Evolutionary conservation across 768 basidiomycete species (phyloP), one percentile per base, ranked within the genome.

Genomic region (Trametes sanguinea): DNA sequence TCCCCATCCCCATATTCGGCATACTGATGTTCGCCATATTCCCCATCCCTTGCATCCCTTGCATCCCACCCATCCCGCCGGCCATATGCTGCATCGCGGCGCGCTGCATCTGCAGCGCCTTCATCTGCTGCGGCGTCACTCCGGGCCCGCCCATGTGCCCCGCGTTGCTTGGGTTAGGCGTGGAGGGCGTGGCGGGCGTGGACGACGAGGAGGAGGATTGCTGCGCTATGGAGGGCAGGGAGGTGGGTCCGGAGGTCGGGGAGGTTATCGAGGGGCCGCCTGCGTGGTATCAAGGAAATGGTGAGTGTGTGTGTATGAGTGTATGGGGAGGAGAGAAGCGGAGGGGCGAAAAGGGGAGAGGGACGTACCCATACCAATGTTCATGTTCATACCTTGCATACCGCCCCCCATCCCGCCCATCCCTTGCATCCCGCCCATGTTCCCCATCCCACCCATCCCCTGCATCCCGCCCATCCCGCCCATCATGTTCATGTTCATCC

Each of bases 91-190:
- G 22, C 35, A 59, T 59, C 54, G 63, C 56, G 22, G 57, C 58
- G 40, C 70, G 73, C 57, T 76, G 76, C 30, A 70, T 69, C 51
- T 73, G 72, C 45, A 73, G 65, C 22, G 65, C 60, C 54, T 63
- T 62, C 22, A 56, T 61, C 59, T 62, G 62, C 1, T 68, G 48
- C 13, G 48, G 70, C 17, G 67, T 51, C 68, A 75, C 64, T 33
- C 66, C 35, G 35, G 71, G 70, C 40, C 74, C 74, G 33, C 68
- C 67, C 30, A 67, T 61, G 51, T 68, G 68, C 5, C 46, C 54
- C 14, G 64, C 53, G 45, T 63, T 48, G 37, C 48, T 16, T 17
- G 57, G 51, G 48, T 55, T 51, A 17, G 59, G 44, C 30, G 64
- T 61, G 11, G 55, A 47, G 16, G 61, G 61, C 42, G 60, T 48